Base-by-base conservation (phyloP, 768 basidiomycete species). In the Chalciporus sphaerocephalus region DNA sequence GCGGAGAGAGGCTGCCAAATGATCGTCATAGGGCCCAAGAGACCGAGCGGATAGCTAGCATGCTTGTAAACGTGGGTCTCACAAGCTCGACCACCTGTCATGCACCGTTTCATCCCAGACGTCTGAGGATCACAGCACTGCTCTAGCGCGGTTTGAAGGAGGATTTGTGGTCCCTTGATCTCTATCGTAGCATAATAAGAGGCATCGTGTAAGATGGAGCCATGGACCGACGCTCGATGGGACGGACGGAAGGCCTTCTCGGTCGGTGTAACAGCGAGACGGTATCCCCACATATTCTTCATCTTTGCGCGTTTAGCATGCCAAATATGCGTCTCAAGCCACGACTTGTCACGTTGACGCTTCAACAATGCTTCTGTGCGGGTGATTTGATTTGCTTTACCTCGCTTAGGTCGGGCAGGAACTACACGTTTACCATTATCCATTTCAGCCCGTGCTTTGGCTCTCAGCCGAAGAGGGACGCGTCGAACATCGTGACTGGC, bases 261-360 rank as follows among this genome's bases (percentile, higher is more conserved):
- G 0, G 93, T 93, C 0, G 95, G 93, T 2, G 81, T 80, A 2
- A 85, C 68, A 6, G 94, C 88, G 43, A 99, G 71, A 54, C 91
- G 76, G 62, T 91, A 92, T 0, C 91, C 92, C 93, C 93, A 98
- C 65, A 89, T 74, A 51, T 83, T 84, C 54, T 84, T 77, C 95
- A 98, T 97, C 50, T 85, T 81, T 83, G 95, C 95, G 6, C 96
- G 80, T 66, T 97, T 98, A 1, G 93, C 89, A 57, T 97, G 95
- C 92, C 93, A 98, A 16, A 98, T 67, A 62, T 99, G 96, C 5
- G 93, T 95, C 61, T 95, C 92, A 0, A 99, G 79, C 95, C 95
- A 98, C 11, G 76, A 70, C 64, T 97, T 97, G 52, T 88, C 76
- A 23, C 95, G 68, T 65, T 96, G 93, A 46, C 95, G 79, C 39